Conservation (phyloP, 2,329 filamentous ascomycete species). For the Hawksworthiomyces lignivorus region DNA sequence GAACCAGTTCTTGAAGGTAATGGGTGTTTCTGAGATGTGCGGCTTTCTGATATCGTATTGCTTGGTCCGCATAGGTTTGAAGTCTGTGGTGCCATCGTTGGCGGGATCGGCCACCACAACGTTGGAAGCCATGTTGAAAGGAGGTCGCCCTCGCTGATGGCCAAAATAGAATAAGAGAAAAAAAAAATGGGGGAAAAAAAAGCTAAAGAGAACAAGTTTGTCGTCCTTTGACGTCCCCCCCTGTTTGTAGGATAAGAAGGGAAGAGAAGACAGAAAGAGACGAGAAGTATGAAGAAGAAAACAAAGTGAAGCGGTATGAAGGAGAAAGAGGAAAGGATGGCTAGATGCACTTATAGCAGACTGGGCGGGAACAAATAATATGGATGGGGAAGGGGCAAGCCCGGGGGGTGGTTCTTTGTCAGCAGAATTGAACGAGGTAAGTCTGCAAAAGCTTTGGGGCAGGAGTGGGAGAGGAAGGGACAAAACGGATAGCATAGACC, state of each 20-base stretch:
- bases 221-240: no score
- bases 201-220: not conserved
- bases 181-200: not conserved
- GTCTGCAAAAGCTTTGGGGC: slow-evolving; percentile 6
- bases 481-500: not conserved
- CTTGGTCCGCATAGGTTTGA: slow-evolving; percentile 41
- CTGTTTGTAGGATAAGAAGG: not conserved
- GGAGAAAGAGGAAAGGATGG: slow-evolving; percentile 1
- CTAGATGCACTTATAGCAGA: not conserved
- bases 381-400: slow-evolving; percentile 10
- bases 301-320: not conserved
- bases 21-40: slow-evolving; percentile 76
- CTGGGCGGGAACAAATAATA: not conserved
- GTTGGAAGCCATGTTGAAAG: slow-evolving; percentile 30
- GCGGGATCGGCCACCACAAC: slow-evolving; percentile 33
- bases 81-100: slow-evolving; percentile 48
- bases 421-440: slow-evolving; percentile 5
- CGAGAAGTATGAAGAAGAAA: not conserved
- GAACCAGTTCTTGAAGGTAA: slow-evolving; percentile 79
- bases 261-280: not conserved
- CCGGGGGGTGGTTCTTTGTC: slow-evolving; percentile 5
- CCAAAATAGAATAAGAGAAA: not conserved
- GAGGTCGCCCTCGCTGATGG: no score
- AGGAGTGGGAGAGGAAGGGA: not conserved
- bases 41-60: slow-evolving; percentile 57